Evolutionary conservation across 2,329 filamentous ascomycete genomes (phyloP), one percentile per base, ranked within the genome.

Genomic region (Colletotrichum costaricense): DNA sequence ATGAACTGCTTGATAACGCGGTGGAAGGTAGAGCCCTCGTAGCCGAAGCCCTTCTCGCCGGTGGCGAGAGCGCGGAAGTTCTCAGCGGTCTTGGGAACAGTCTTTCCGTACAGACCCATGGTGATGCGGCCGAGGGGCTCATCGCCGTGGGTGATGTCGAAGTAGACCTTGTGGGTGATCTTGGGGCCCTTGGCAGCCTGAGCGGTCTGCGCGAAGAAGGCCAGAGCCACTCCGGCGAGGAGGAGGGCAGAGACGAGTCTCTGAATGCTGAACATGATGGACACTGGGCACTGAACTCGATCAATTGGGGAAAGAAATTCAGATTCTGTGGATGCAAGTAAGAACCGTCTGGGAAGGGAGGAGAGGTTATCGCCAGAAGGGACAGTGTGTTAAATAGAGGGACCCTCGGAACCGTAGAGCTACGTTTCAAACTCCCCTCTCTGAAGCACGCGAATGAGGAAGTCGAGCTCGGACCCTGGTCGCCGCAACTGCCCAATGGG

Each of bases 121-220:
- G 94, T 92, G 77, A 97, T 88, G 75, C 93, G 91, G 74, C 94
- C 94, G 55, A 96, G 81, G 60, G 88, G 82, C 84, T 95, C 88
- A 76, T 94, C 94, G 80, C 93, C 94, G 80, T 95, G 92, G 79
- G 88, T 85, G 77, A 97, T 92, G 84, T 97, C 94, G 83, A 97
- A 96, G 89, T 91, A 97, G 85, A 97, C 95, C 91, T 97, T 98
- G 89, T 94, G 89, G 79, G 95, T 98, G 87, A 98, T 96, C 91
- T 97, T 97, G 76, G 95, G 96, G 59, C 97, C 96, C 87, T 96
- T 95, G 77, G 88, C 88, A 67, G 94, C 93, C 78, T 93, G 91
- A 73, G 90, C 91, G 42, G 91, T 89, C 84, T 95, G 92, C 77
- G 93, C 89, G 81, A 97, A 91, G 86, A 94, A 91, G 77, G 95